These are phyloP conservation scores for Novymonas esmeraldas DNA, from an alignment of 208 protist species.

Conservation along the genomic window DNA sequence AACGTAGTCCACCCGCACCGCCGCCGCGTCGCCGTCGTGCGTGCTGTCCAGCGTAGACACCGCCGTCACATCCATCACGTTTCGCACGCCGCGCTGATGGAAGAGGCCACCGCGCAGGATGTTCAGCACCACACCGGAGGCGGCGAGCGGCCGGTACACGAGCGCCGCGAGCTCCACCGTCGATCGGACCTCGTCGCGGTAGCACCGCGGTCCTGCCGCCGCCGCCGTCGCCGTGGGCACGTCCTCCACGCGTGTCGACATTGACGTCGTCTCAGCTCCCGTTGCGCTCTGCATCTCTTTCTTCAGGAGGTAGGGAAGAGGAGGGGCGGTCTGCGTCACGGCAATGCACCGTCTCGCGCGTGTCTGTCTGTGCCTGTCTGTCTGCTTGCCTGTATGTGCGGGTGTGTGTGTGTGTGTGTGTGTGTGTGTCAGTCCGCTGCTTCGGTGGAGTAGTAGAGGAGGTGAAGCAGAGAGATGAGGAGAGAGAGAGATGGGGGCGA, in stretches of 20 bases:
- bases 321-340: too few species aligned
- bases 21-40: not conserved
- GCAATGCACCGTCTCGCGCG: too few species aligned
- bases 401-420: not conserved
- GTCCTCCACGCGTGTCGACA: too few species aligned
- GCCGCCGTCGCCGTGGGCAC: not conserved
- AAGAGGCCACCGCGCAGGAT: conserved; percentile 58
- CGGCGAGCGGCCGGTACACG: conserved; percentile 39
- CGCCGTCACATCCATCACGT: conserved; percentile 42
- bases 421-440: not conserved
- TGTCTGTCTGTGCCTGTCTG: not conserved
- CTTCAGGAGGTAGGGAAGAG: not conserved
- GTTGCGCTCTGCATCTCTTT: too few species aligned
- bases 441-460: not conserved
- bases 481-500: not conserved
- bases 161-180: conserved; percentile 43
- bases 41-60: not conserved
- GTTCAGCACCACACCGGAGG: conserved; percentile 47
- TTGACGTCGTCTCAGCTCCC: too few species aligned
- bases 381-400: not conserved
- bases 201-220: conserved; percentile 11
- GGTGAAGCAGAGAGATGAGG: not conserved
- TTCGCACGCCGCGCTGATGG: conserved; percentile 64
- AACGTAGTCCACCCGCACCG: not conserved
- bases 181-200: conserved; percentile 21